phyloP scores from a whole-genome alignment of 352 stramenopile genomes.

The Phytophthora colocasiae region DNA sequence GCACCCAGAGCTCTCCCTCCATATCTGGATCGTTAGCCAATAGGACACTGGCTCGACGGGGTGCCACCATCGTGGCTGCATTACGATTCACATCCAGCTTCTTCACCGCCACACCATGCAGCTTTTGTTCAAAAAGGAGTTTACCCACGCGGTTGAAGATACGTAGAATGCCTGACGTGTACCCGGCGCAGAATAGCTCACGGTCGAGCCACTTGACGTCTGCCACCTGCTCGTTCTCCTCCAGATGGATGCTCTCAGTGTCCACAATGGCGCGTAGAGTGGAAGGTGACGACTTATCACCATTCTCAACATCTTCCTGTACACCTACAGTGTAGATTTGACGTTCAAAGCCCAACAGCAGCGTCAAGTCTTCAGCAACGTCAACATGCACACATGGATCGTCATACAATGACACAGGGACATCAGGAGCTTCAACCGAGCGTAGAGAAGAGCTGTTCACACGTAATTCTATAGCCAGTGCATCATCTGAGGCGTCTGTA shows the following conservation, averaged over 20 bases:
- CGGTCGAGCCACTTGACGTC: constrained; percentile 76
- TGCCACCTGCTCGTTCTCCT: constrained; percentile 55
- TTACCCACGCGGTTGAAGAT: constrained; percentile 61
- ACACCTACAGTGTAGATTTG: constrained; percentile 44
- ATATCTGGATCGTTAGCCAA: constrained; percentile 23
- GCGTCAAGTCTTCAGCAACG: constrained; percentile 52
- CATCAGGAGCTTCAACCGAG: constrained; percentile 1
- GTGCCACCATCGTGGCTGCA: constrained; percentile 36
- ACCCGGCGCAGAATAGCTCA: constrained; percentile 63
- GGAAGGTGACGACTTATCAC: not conserved
- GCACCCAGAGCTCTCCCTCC: constrained; percentile 76
- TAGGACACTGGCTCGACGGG: constrained; percentile 41
- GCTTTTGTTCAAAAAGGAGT: constrained; percentile 71
- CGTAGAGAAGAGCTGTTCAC: constrained; percentile 31
- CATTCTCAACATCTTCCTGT: constrained; percentile 30
- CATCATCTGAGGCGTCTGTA: constrained; percentile 16
- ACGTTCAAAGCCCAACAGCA: constrained; percentile 51
- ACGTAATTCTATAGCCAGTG: constrained; percentile 28
- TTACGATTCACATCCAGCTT: constrained; percentile 65
- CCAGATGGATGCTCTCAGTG: constrained; percentile 31
- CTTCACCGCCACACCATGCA: constrained; percentile 50
- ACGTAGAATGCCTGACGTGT: constrained; percentile 65
- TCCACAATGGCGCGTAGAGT: constrained; percentile 42
- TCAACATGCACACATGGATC: constrained; percentile 57
- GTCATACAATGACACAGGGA: constrained; percentile 47